Conservation (phyloP, 495 filamentous ascomycete genomes). For the Penicillium pancosmium region DNA sequence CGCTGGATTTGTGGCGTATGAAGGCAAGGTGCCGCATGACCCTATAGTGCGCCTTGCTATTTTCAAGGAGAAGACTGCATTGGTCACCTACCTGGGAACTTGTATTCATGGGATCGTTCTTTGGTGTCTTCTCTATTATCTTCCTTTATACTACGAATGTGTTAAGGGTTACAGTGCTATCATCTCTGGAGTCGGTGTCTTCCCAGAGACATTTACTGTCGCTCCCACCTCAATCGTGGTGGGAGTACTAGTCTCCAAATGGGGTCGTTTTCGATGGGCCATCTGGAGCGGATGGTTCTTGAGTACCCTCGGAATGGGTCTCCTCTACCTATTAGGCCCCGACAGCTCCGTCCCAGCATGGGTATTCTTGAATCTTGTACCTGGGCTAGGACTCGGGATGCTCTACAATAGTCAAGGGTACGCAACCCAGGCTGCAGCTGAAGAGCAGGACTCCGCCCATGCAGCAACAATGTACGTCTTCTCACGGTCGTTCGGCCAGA, state of each 20-base stretch:
- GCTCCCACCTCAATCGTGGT: conserved; percentile 21
- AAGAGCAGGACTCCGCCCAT: conserved; percentile 48
- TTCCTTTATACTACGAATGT: conserved; percentile 63
- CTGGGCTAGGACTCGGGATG: conserved; percentile 56
- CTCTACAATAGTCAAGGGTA: conserved; percentile 55
- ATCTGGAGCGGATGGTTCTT: conserved; percentile 59
- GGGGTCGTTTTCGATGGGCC: conserved; percentile 54
- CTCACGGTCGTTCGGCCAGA: conserved; percentile 58
- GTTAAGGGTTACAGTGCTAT: conserved; percentile 55
- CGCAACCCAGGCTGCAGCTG: conserved; percentile 54
- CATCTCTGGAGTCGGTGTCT: conserved; percentile 52
- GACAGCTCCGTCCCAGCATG: conserved; percentile 48
- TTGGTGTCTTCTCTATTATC: conserved; percentile 55
- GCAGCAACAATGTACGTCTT: conserved; percentile 64
- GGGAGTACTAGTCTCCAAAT: conserved; percentile 48
- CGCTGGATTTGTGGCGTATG: conserved; percentile 38
- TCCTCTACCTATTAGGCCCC: conserved; percentile 47
- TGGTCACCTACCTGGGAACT: background rate
- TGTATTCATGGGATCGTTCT: conserved; percentile 15
- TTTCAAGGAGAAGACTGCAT: conserved; percentile 2
- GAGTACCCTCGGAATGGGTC: conserved; percentile 45
- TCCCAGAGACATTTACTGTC: conserved; percentile 28
- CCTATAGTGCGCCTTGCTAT: conserved; percentile 1
- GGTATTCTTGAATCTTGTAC: conserved; percentile 53
- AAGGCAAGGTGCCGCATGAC: conserved; percentile 18